Conservation (phyloP, 1,139 yeast genomes). For the Debaryomycetaceae sp. region DNA sequence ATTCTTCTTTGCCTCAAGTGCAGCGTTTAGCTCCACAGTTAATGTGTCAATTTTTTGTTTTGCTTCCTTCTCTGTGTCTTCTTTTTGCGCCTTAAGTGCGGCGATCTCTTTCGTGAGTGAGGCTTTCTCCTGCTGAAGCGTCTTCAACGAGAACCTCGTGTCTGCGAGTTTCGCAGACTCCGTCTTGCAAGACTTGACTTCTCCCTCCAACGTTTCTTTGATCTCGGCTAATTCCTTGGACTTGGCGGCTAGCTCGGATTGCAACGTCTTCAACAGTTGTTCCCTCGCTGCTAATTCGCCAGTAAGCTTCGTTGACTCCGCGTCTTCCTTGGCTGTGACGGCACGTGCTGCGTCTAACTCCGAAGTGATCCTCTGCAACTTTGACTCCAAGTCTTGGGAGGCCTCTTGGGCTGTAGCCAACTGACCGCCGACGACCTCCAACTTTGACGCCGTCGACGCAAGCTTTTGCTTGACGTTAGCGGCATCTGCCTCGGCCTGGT, state of each 20-base stretch:
- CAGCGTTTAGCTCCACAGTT: constrained; percentile 3
- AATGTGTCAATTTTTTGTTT: constrained; percentile 3
- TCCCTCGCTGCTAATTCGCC: constrained; percentile 4
- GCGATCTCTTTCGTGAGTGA: background rate
- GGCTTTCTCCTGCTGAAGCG: background rate
- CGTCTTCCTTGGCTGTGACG: too few species aligned
- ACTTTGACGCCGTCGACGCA: too few species aligned
- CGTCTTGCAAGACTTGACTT: background rate
- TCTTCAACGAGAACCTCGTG: too few species aligned
- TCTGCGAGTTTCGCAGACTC: background rate
- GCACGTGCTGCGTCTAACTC: too few species aligned
- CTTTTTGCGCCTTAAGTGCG: constrained; percentile 1
- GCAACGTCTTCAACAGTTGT: background rate
- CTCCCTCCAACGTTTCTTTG: background rate
- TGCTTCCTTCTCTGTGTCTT: background rate
- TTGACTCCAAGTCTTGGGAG: too few species aligned
- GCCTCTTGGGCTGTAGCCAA: too few species aligned
- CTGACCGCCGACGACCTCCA: too few species aligned
- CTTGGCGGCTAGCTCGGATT: background rate
- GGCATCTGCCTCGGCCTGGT: constrained; percentile 4
- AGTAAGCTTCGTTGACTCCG: constrained; percentile 7
- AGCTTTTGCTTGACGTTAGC: too few species aligned
- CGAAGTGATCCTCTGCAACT: too few species aligned
- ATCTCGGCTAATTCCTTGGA: constrained; percentile 1
- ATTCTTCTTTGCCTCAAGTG: background rate